phyloP scores from a whole-genome alignment of 805 yeast species.

The Yueomyces sp. region DNA sequence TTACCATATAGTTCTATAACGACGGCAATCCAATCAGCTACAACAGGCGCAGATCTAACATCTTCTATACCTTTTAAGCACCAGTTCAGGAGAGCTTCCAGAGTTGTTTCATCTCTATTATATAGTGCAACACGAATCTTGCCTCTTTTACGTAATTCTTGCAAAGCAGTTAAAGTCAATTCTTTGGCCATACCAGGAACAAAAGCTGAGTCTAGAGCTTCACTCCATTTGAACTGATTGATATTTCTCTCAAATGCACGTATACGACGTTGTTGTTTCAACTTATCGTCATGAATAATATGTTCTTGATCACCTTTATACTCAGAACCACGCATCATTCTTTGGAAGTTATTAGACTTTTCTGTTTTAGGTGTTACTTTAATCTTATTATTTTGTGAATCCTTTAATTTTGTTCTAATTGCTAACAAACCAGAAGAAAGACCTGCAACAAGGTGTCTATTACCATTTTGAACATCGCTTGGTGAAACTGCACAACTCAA shows the following conservation, averaged over 20 bases:
- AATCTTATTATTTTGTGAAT: constrained; percentile 27
- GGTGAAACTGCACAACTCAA: constrained; percentile 85
- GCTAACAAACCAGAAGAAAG: constrained; percentile 80
- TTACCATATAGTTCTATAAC: constrained; percentile 62
- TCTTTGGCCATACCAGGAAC: constrained; percentile 68
- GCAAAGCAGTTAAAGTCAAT: constrained; percentile 65
- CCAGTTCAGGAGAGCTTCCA: constrained; percentile 85
- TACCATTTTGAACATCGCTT: constrained; percentile 22
- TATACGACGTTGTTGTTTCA: constrained; percentile 45
- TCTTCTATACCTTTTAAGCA: constrained; percentile 65
- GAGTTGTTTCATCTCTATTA: constrained; percentile 72
- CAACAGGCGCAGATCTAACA: constrained; percentile 44
- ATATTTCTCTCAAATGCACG: constrained; percentile 74
- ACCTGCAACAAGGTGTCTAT: constrained; percentile 84
- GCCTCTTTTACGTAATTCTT: constrained; percentile 79
- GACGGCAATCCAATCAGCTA: constrained; percentile 66
- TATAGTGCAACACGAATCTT: constrained; percentile 70
- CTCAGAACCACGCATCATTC: constrained; percentile 84
- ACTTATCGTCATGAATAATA: constrained; percentile 46
- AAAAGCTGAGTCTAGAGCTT: constrained; percentile 82
- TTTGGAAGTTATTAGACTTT: constrained; percentile 48
- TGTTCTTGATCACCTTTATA: constrained; percentile 85
- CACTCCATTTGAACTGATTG: constrained; percentile 83
- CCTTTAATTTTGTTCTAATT: constrained; percentile 72
- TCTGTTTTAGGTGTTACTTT: constrained; percentile 2